A percentile compares a stretch with the other conserved stretches of the same genome.
These are phyloP conservation scores for Dictyostelium discoideum DNA, from an alignment of 78 protist genomes.

Conservation along the genomic window DNA sequence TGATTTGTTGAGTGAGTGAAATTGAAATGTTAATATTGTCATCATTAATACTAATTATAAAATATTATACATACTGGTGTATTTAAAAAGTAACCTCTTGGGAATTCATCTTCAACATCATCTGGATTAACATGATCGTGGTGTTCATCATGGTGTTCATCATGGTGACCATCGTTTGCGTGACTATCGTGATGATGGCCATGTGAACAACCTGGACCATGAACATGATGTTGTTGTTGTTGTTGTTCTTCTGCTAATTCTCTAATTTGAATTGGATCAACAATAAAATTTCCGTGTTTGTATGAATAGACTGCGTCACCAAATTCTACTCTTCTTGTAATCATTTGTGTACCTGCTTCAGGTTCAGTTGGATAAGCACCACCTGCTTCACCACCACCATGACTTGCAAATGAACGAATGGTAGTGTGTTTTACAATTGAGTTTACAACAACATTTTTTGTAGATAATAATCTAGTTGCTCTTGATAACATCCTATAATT, in stretches of 20 bases:
- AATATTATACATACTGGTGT: background rate
- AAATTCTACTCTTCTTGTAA: background rate
- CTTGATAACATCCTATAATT: background rate
- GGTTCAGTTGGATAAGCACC: background rate
- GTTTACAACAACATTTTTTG: background rate
- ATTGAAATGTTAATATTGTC: background rate
- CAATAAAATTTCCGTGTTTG: background rate
- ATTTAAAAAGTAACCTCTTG: slow-evolving; percentile 21
- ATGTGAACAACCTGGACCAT: background rate
- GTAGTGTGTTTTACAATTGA: background rate
- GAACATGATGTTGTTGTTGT: background rate
- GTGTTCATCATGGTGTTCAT: slow-evolving; percentile 7
- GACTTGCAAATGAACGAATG: slow-evolving; percentile 9
- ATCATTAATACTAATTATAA: too few relatives aligned
- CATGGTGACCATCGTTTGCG: slow-evolving; percentile 2
- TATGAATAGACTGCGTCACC: slow-evolving; percentile 9
- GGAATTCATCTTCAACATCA: background rate
- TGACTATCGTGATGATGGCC: background rate
- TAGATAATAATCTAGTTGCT: background rate
- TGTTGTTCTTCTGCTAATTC: background rate
- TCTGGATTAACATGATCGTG: slow-evolving; percentile 29
- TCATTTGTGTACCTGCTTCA: background rate
- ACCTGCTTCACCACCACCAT: background rate
- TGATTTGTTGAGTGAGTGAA: too few relatives aligned
- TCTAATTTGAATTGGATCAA: background rate